Base-by-base conservation (phyloP, 2,329 filamentous ascomycete species). In the Fusarium armeniacum region DNA sequence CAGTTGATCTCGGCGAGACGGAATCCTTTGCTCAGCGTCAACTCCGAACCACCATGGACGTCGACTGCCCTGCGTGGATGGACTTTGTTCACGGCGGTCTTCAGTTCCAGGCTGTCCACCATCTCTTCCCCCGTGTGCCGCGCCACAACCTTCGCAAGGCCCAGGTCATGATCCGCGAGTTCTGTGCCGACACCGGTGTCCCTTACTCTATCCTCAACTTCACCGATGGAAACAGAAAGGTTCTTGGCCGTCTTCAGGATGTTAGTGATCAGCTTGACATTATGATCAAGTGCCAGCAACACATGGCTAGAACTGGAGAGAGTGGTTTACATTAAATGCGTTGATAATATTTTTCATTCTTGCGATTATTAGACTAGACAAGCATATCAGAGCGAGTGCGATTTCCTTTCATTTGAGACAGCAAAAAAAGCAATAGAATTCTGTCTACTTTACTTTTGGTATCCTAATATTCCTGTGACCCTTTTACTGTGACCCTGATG, bases 11-110 rank as follows among this genome's bases (percentile, higher is more conserved):
- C 4, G 89, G 89, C 62, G 84, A 87, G 47, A 81, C 83, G 57
- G 90, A 92, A 75, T 90, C 88, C 1, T 92, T 92, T 74, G 83
- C 90, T 0, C 89, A 91, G 80, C 88, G 88, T 73, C 90, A 91
- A 83, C 81, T 92, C 38, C 85, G 90, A 45, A 92, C 90, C 5
- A 92, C 90, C 28, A 91, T 92, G 89, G 90, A 93, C 73, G 87
- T 93, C 49, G 89, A 91, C 72, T 92, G 90, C 78, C 90, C 90
- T 0, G 81, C 83, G 26, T 93, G 90, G 90, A 80, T 93, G 28
- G 90, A 93, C 76, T 92, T 89, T 71, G 83, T 91, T 75, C 90
- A 93, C 76, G 90, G 90, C 50, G 90, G 90, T 2, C 81, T 93
- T 30, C 90, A 92, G 78, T 93, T 92, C 79, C 90, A 92, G 78